Base-by-base conservation (phyloP, 2,329 filamentous ascomycete species). In the Phoma herbarum region DNA sequence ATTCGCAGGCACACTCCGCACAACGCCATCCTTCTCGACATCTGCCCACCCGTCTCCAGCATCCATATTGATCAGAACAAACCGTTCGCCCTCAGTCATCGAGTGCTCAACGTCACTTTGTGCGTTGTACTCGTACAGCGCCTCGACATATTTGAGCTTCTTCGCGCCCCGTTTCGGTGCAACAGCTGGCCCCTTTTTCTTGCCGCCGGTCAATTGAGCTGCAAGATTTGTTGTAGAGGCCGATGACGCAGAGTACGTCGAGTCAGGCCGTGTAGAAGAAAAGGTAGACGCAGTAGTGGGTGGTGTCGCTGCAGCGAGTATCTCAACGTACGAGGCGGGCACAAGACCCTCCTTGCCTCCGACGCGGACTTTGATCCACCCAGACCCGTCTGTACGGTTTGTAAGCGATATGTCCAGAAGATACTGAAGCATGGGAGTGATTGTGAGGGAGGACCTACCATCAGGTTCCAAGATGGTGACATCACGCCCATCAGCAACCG, bases 21-120 rank as follows among this genome's bases (percentile, higher is more conserved):
- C 92, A 39, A 88, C 82, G 1, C 93, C 93, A 18, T 92, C 93
- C 77, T 92, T 93, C 81, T 98, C 95, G 18, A 99, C 95, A 80
- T 98, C 95, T 26, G 89, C 92, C 95, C 95, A 99, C 0, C 95
- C 95, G 80, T 98, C 95, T 1, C 95, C 95, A 0, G 88, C 85
- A 73, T 98, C 94, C 56, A 91, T 88, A 70, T 89, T 93, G 61
- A 97, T 88, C 29, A 99, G 82, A 37, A 99, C 93, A 71, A 99
- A 96, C 50, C 88, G 86, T 78, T 99, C 95, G 0, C 95, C 95
- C 77, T 96, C 94, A 0, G 77, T 76, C 92, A 99, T 99, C 71
- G 85, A 92, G 77, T 94, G 93, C 79, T 99, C 95, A 8, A 87
- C 86, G 6, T 96, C 92, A 65, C 88, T 93, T 69, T 92, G 89